Conservation (phyloP, 1,284 basidiomycete species). For the Cutaneotrichosporon sp. region DNA sequence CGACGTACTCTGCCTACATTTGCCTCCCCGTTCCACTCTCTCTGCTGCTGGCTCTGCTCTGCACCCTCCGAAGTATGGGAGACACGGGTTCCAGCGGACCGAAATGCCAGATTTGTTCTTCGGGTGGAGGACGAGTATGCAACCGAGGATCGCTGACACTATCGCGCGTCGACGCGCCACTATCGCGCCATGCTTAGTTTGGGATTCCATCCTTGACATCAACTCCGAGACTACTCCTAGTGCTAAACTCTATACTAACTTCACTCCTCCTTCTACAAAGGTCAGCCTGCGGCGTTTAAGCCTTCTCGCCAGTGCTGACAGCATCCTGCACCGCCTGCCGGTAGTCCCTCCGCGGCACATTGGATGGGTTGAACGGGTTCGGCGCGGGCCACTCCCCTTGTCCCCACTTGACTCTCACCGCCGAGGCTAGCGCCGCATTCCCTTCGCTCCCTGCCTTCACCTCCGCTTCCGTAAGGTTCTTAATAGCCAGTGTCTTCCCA, state of each 20-base stretch:
- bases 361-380: constrained; percentile 58
- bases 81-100: too few species aligned
- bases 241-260: too few species aligned
- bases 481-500: neutral
- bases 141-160: neutral
- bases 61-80: too few species aligned
- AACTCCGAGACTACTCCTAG: too few species aligned
- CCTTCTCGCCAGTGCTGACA: neutral
- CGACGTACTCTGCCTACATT: too few species aligned
- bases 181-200: neutral
- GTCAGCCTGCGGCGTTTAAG: neutral
- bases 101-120: neutral
- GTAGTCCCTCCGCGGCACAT: neutral
- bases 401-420: constrained; percentile 66
- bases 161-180: too few species aligned
- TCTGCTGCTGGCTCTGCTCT: too few species aligned
- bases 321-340: neutral
- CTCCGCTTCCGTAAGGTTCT: constrained; percentile 3
- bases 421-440: constrained; percentile 70
- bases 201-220: too few species aligned
- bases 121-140: neutral
- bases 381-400: constrained; percentile 78
- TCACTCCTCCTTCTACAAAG: too few species aligned
- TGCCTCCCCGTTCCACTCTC: too few species aligned
- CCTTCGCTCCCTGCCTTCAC: constrained; percentile 16